Base-by-base conservation (phyloP, 164 flowering plant genomes). In the Echeveria elegans region DNA sequence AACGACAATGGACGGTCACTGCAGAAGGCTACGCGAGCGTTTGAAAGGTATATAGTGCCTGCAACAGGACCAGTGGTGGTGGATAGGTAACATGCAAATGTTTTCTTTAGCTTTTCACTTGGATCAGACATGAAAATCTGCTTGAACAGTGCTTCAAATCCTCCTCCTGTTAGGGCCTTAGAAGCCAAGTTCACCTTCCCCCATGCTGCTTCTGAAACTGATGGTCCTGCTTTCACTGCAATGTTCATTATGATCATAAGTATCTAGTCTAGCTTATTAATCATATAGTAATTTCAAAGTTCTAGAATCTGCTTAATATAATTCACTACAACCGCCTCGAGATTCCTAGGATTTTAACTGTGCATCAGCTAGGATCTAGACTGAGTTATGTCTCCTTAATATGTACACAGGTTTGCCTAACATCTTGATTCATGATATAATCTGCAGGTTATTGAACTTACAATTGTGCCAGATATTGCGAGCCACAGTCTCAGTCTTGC, bases 21-120 rank as follows among this genome's bases (percentile, higher is more conserved):
- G 69, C 83, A 83, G 71, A 85, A 85, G 1, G 82, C 86, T 0
- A 83, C 70, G 14, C 83, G 77, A 19, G 69, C 63, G 63, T 78
- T 86, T 0, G 91, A 83, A 15, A 83, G 70, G 66, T 85, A 83
- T n/a, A 85, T 78, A 1, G 87, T 85, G 14, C 91, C 89, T 19
- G 87, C 83, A n/a, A 85, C 87, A 4, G 89, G 86, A 18, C 92
- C 89, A 1, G 86, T 80, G 2, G 87, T 50, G 2, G 90, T 85
- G 2, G 90, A 84, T 3, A 87, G 79, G 53, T 84, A 85, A 71
- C 92, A 87, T 6, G 90, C 89, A 63, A 84, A 87, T 0, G 83
- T 77, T 77, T 80, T 82, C 80, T 79, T 80, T 64, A 87, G 77
- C 70, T 69, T 79, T 77, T 87, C 90, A 32, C 70, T 70, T 0